Percentiles rank a stretch among this genome's conserved stretches.
These are phyloP conservation scores for Solanum sejunctum DNA, from an alignment of 257 asterid genomes.

Conservation along the genomic window DNA sequence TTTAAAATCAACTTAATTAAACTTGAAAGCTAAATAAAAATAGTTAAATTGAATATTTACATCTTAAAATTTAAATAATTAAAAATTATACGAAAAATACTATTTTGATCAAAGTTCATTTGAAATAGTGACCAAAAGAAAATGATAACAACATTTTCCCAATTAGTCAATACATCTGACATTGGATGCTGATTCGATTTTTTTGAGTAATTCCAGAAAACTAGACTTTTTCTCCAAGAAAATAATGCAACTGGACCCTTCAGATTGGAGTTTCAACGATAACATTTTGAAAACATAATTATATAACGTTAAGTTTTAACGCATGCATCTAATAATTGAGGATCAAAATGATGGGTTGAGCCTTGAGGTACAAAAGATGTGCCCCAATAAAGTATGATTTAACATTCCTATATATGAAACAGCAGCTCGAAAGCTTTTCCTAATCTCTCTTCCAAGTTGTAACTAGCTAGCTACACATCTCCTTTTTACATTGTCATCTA, in stretches of 20 bases:
- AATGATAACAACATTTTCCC: not conserved
- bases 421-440: not conserved
- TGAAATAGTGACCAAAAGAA: too few species aligned
- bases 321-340: not conserved
- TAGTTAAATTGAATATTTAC: too few species aligned
- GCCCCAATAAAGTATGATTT: not conserved
- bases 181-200: not conserved
- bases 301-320: not conserved
- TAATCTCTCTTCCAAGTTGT: slow-evolving; percentile 3
- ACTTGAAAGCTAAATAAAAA: too few species aligned
- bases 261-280: not conserved
- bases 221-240: not conserved
- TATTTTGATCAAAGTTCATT: too few species aligned
- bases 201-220: not conserved
- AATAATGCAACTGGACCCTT: not conserved
- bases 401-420: not conserved
- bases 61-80: too few species aligned
- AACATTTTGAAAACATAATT: not conserved
- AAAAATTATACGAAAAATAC: too few species aligned
- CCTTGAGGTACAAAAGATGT: not conserved
- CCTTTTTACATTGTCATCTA: slow-evolving; percentile 17
- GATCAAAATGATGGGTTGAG: not conserved
- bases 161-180: too few species aligned
- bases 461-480: slow-evolving; percentile 3
- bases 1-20: too few species aligned